Evolutionary conservation across 2,329 filamentous ascomycete species (phyloP).

Genomic region (Ophiocordyceps camponoti-rufipedis): DNA sequence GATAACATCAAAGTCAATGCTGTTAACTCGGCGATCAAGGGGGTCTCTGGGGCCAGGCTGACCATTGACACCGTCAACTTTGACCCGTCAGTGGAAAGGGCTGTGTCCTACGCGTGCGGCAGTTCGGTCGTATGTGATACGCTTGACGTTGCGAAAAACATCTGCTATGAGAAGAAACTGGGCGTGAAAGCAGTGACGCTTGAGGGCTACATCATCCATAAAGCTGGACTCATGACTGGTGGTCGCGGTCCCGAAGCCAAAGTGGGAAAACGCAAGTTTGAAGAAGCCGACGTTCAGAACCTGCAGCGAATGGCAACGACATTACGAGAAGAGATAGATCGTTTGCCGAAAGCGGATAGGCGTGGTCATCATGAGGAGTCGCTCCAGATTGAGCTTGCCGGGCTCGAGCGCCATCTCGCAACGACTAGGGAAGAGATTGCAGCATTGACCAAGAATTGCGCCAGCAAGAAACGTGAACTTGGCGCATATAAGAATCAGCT

Average conservation of each 20-base stretch:
- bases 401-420: conserved; percentile 58
- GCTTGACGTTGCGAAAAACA: conserved; percentile 67
- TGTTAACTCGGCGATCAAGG: conserved; percentile 78
- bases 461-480: conserved; percentile 69
- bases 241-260: conserved; percentile 64
- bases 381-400: conserved; percentile 60
- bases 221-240: conserved; percentile 91
- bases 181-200: conserved; percentile 89
- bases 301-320: conserved; percentile 61
- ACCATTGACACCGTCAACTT: conserved; percentile 96
- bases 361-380: conserved; percentile 62
- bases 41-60: conserved; percentile 66
- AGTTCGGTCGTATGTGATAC: conserved; percentile 90
- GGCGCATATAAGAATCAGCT: conserved; percentile 57
- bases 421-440: conserved; percentile 59
- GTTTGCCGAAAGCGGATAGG: conserved; percentile 62
- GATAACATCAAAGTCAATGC: conserved; percentile 95
- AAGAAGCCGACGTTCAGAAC: conserved; percentile 76
- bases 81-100: conserved; percentile 71
- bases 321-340: conserved; percentile 58
- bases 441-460: conserved; percentile 64
- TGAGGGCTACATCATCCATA: conserved; percentile 93
- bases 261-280: conserved; percentile 64
- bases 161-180: conserved; percentile 70
- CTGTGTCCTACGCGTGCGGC: conserved; percentile 87